Evolutionary conservation across 306 rosid genomes (phyloP).

Genomic region (Crataegus laevigata): DNA sequence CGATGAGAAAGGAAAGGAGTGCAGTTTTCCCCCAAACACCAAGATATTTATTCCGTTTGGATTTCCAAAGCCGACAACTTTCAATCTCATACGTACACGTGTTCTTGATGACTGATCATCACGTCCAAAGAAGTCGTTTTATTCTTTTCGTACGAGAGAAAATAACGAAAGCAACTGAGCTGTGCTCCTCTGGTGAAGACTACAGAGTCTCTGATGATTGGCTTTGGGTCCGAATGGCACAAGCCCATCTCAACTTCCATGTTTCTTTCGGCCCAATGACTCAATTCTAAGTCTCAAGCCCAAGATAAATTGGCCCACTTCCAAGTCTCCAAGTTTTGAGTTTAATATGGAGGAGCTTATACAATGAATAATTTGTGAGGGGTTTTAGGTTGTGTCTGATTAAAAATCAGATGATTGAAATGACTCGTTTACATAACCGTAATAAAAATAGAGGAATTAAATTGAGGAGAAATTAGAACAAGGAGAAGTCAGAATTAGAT

Average conservation of each 20-base stretch:
- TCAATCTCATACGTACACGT: not conserved
- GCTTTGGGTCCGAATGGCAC: not conserved
- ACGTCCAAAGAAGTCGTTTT: not conserved
- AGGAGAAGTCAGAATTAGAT: too few species aligned
- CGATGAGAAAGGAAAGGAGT: not conserved
- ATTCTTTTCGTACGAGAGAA: not conserved
- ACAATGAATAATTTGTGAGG: too few species aligned
- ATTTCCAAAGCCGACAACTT: not conserved
- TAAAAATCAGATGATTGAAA: too few species aligned
- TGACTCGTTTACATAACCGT: too few species aligned
- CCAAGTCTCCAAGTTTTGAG: not conserved
- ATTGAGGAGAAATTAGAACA: fast-evolving
- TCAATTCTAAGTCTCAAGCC: not conserved
- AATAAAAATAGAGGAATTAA: too few species aligned
- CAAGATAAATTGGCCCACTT: not conserved
- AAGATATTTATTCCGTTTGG: not conserved
- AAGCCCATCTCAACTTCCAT: not conserved
- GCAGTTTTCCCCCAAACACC: not conserved
- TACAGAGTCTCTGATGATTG: not conserved
- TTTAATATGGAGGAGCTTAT: not conserved
- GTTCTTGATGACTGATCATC: not conserved
- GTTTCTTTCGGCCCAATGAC: not conserved
- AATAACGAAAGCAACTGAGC: not conserved
- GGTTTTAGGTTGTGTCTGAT: too few species aligned
- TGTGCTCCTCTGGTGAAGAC: not conserved